These are phyloP conservation scores for Nicotiana attenuata DNA, from an alignment of 257 asterid genomes.

Conservation along the genomic window DNA sequence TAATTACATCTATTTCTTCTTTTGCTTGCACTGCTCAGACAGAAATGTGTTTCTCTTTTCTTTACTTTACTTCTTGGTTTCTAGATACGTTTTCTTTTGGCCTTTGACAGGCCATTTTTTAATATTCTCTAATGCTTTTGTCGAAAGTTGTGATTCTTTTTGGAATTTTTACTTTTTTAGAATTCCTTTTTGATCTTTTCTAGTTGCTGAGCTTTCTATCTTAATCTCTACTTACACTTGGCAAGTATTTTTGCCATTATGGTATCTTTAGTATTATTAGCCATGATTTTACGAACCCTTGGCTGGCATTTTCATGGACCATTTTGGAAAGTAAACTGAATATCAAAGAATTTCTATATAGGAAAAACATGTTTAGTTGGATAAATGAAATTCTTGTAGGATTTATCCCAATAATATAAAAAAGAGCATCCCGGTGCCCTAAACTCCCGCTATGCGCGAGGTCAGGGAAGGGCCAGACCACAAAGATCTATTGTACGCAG, in stretches of 20 bases:
- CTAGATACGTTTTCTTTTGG: neutral
- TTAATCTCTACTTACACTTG: constrained; percentile 20
- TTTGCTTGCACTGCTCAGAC: constrained; percentile 21
- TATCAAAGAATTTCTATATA: neutral
- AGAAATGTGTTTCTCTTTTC: constrained; percentile 7
- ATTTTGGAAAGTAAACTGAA: neutral
- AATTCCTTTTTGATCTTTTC: neutral
- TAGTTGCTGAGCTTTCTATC: constrained; percentile 16
- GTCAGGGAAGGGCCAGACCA: too few relatives aligned
- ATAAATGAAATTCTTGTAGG: neutral
- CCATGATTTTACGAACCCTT: constrained; percentile 18
- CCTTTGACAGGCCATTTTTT: constrained; percentile 16
- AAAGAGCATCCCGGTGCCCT: too few relatives aligned
- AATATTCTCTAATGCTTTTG: neutral
- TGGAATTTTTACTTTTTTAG: neutral
- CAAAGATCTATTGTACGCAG: too few relatives aligned
- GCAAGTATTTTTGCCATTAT: constrained; percentile 12
- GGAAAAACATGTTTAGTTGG: neutral
- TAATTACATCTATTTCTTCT: neutral
- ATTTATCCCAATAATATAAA: neutral
- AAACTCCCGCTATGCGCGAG: too few relatives aligned
- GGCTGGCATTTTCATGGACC: constrained; percentile 18
- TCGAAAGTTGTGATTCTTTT: constrained; percentile 16
- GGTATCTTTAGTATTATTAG: constrained; percentile 23
- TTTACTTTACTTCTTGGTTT: neutral